A percentile compares a stretch with the other conserved stretches of the same genome.
These are phyloP conservation scores for Volutella citrinella DNA, from an alignment of 2,329 filamentous ascomycete species.

Conservation along the genomic window DNA sequence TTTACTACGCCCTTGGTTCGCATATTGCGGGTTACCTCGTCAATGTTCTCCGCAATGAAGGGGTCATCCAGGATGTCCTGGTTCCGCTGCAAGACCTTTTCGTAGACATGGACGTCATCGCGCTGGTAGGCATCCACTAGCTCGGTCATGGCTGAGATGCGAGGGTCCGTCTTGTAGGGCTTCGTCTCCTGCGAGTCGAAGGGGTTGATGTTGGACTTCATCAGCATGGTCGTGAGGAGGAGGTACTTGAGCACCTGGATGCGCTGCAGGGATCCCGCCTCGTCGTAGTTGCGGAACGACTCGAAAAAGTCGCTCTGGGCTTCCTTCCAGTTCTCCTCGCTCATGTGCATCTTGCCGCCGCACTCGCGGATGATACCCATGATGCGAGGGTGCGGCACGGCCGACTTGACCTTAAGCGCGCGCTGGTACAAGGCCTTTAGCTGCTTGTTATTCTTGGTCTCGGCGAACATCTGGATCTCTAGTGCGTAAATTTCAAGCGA, in stretches of 20 bases:
- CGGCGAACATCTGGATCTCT: constrained; percentile 98
- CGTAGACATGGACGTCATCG: constrained; percentile 90
- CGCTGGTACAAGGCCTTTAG: constrained; percentile 90
- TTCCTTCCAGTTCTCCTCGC: constrained; percentile 98
- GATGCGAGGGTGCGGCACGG: constrained; percentile 96
- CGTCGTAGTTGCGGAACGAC: constrained; percentile 97
- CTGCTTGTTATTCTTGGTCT: constrained; percentile 96
- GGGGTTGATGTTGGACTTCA: constrained; percentile 97
- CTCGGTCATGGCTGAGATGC: constrained; percentile 95
- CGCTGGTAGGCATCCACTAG: constrained; percentile 95
- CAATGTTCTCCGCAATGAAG: constrained; percentile 98
- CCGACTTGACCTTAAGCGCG: constrained; percentile 89
- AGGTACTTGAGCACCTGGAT: constrained; percentile 98
- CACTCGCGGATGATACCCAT: constrained; percentile 99
- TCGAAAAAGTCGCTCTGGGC: constrained; percentile 98
- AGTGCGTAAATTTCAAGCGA: constrained; percentile 92
- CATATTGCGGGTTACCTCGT: constrained; percentile 98
- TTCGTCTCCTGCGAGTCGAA: constrained; percentile 99
- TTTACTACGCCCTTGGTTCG: constrained; percentile 93
- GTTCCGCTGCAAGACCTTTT: constrained; percentile 82
- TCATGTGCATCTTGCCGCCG: constrained; percentile 99
- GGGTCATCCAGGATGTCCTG: constrained; percentile 85
- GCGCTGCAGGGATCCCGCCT: constrained; percentile 90
- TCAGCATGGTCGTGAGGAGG: constrained; percentile 94
- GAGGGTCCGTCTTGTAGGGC: constrained; percentile 92